Conservation (phyloP, 2,329 filamentous ascomycete genomes). For the Cladophialophora chaetospira region DNA sequence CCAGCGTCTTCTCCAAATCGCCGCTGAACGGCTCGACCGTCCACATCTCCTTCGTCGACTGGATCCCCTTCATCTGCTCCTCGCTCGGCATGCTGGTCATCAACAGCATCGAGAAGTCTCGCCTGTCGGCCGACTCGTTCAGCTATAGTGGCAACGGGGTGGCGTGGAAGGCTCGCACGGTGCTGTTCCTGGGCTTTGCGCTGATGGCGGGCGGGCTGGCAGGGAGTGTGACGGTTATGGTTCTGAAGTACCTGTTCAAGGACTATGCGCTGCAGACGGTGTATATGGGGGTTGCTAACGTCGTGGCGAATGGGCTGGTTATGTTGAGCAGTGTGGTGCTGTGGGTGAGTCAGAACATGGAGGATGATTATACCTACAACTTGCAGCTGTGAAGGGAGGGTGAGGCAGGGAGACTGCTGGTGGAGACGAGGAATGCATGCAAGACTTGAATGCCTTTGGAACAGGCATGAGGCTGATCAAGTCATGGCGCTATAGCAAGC, state of each 20-base stretch:
- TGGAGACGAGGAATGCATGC: background rate
- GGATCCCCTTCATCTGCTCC: slow-evolving; percentile 71
- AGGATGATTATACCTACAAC: slow-evolving; percentile 72
- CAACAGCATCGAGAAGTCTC: slow-evolving; percentile 70
- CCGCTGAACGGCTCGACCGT: slow-evolving; percentile 61
- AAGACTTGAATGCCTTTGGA: too few relatives aligned
- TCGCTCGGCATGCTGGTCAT: slow-evolving; percentile 71
- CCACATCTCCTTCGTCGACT: slow-evolving; percentile 71
- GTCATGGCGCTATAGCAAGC: background rate
- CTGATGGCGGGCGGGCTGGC: slow-evolving; percentile 68
- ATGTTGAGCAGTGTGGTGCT: slow-evolving; percentile 69
- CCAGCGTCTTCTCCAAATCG: slow-evolving; percentile 64
- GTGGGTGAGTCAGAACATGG: slow-evolving; percentile 72
- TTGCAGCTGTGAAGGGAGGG: slow-evolving; percentile 56
- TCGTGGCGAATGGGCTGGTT: slow-evolving; percentile 64
- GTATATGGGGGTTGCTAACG: slow-evolving; percentile 69
- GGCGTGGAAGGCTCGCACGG: slow-evolving; percentile 70
- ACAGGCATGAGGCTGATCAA: too few relatives aligned
- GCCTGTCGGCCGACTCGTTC: slow-evolving; percentile 65
- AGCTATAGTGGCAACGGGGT: slow-evolving; percentile 66
- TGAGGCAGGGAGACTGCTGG: background rate
- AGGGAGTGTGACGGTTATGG: slow-evolving; percentile 67
- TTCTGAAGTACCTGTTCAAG: slow-evolving; percentile 66
- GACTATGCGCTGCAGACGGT: slow-evolving; percentile 62
- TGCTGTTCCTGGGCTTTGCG: slow-evolving; percentile 70